A percentile compares a stretch with the other conserved stretches of the same genome.
Evolutionary conservation across 371 early-diverging fungal species (phyloP).

Genomic region (Choanephora cucurbitarum): DNA sequence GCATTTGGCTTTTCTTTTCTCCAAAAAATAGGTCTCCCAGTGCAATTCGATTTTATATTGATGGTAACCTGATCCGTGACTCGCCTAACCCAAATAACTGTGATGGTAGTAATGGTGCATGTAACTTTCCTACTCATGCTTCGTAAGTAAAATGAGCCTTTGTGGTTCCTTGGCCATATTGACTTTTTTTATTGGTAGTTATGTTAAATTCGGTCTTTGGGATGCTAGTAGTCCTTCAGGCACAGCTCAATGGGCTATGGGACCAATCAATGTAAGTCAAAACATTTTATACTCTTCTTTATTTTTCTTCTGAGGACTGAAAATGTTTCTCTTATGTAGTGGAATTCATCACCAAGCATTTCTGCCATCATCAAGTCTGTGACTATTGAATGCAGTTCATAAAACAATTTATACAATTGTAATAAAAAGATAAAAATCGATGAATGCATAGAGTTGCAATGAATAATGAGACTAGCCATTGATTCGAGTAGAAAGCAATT

Average conservation of each 20-base stretch:
- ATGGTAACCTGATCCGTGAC: conserved; percentile 44
- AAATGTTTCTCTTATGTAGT: too few species aligned
- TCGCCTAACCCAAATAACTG: conserved; percentile 22
- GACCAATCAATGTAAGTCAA: conserved; percentile 44
- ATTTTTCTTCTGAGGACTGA: not conserved
- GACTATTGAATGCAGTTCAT: conserved; percentile 18
- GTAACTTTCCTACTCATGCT: conserved; percentile 36
- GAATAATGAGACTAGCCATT: too few species aligned
- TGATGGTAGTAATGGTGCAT: conserved; percentile 9
- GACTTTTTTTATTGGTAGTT: conserved; percentile 18
- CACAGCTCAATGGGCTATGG: conserved; percentile 48
- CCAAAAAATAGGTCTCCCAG: conserved; percentile 40
- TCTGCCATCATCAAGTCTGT: conserved; percentile 20
- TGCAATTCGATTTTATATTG: conserved; percentile 48
- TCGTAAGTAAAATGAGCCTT: conserved; percentile 26
- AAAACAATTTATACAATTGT: too few species aligned
- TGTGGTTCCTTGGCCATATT: too few species aligned
- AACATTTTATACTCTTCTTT: not conserved
- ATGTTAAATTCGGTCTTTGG: conserved; percentile 57
- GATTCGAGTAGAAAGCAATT: too few species aligned
- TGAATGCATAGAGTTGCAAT: too few species aligned
- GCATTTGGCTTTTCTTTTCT: too few species aligned
- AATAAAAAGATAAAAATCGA: too few species aligned
- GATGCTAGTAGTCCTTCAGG: conserved; percentile 46
- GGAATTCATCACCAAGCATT: conserved; percentile 3